A percentile compares a stretch with the other conserved stretches of the same genome.
phyloP scores from a whole-genome alignment of 441 rosid genomes.

The Theobroma grandiflorum region DNA sequence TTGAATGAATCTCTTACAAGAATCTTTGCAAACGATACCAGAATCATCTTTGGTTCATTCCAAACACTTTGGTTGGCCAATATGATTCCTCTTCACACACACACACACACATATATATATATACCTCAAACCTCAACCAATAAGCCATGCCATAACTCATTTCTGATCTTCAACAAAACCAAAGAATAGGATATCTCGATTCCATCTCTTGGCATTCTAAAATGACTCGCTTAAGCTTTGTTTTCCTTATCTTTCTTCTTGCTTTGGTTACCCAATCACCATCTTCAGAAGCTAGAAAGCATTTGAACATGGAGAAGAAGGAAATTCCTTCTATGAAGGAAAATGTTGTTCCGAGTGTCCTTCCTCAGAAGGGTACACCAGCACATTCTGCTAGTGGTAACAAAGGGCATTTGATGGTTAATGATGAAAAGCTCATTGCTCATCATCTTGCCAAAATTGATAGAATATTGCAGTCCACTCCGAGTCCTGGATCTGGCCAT shows the following conservation, averaged over 20 bases:
- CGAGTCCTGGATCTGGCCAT: conserved; percentile 4
- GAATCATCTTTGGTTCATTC: neutral
- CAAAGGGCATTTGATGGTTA: neutral
- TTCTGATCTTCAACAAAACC: neutral
- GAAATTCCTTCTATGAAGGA: neutral
- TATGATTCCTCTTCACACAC: neutral
- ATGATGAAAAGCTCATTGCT: neutral
- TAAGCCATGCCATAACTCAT: neutral
- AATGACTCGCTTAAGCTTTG: conserved; percentile 12
- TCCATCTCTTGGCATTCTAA: neutral
- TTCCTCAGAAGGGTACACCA: neutral
- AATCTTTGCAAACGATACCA: neutral
- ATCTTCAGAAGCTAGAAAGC: conserved; percentile 15
- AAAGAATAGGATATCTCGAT: neutral
- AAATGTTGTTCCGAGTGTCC: neutral
- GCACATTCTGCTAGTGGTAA: neutral
- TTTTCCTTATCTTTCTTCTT: conserved; percentile 1
- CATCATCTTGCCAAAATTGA: neutral
- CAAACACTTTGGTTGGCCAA: neutral
- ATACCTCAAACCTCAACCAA: neutral
- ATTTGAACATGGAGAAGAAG: conserved; percentile 8
- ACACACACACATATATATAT: neutral
- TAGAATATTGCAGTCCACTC: neutral
- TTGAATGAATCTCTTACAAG: neutral
- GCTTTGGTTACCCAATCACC: neutral